These are phyloP conservation scores for Canna indica DNA, from an alignment of 176 grass and related monocot genomes.

Conservation along the genomic window DNA sequence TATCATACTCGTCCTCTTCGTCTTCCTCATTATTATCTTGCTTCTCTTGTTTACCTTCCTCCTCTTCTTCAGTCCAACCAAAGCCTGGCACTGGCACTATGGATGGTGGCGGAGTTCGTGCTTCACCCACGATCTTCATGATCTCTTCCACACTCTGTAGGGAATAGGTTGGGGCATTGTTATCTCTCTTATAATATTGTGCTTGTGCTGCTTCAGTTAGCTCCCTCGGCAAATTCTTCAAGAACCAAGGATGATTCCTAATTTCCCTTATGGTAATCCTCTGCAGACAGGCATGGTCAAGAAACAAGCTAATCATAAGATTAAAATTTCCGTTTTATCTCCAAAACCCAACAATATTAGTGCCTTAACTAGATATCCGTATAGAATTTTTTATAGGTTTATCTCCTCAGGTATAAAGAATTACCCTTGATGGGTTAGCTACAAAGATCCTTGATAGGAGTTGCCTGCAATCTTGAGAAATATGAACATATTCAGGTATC, in stretches of 20 bases:
- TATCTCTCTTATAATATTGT: constrained; percentile 83
- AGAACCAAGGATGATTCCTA: constrained; percentile 95
- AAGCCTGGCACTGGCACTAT: constrained; percentile 53
- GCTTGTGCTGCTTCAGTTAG: constrained; percentile 67
- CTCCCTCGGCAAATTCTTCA: constrained; percentile 94
- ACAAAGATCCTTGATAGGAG: constrained; percentile 60
- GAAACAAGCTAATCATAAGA: background rate
- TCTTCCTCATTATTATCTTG: constrained; percentile 43
- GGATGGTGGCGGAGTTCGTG: constrained; percentile 39
- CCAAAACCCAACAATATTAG: background rate
- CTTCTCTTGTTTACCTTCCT: constrained; percentile 20
- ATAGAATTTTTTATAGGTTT: background rate
- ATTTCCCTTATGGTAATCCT: constrained; percentile 96
- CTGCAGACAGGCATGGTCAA: constrained; percentile 25
- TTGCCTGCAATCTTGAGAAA: constrained; percentile 69
- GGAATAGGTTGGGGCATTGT: constrained; percentile 49
- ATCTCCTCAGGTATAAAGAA: background rate
- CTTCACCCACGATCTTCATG: constrained; percentile 72
- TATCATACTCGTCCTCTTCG: constrained; percentile 74
- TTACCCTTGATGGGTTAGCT: constrained; percentile 50
- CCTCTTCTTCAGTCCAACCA: constrained; percentile 64
- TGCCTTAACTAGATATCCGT: background rate
- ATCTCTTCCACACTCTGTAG: constrained; percentile 79
- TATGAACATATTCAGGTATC: constrained; percentile 69
- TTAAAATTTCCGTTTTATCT: background rate